Percentiles rank a stretch among this genome's conserved stretches.
Evolutionary conservation across 306 rosid species (phyloP).

Genomic region (Vachellia collinsii): DNA sequence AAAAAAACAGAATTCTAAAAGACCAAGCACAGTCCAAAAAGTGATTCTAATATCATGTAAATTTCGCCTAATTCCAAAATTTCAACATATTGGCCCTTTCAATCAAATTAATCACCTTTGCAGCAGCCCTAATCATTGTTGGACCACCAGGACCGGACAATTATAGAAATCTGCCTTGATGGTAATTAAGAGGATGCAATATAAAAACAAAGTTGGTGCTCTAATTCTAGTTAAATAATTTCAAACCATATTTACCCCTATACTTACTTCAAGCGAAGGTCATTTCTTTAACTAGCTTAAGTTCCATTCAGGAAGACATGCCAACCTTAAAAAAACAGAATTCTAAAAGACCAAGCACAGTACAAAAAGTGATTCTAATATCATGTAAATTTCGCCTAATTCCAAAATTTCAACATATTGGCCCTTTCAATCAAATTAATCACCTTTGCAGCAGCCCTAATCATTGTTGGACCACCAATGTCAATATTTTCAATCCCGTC

Average conservation of each 20-base stretch:
- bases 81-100: conserved; percentile 4
- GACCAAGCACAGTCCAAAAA: not conserved
- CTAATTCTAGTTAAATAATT: not conserved
- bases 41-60: not conserved
- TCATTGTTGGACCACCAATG: conserved; percentile 97
- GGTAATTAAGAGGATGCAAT: not conserved
- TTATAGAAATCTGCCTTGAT: not conserved
- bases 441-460: conserved; percentile 98
- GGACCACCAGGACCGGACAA: not conserved
- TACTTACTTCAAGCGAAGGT: not conserved
- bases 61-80: conserved; percentile 1
- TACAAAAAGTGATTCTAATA: not conserved
- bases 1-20: not conserved
- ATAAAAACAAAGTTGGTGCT: not conserved
- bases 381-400: not conserved
- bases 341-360: not conserved
- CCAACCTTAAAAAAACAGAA: not conserved
- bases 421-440: conserved; percentile 28
- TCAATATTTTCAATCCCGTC: conserved; percentile 97
- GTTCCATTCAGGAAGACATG: not conserved
- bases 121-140: conserved; percentile 98
- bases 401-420: conserved; percentile 20
- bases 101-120: conserved; percentile 67
- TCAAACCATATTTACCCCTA: too few species aligned
- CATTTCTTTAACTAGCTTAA: not conserved